Evolutionary conservation across 441 rosid species (phyloP), one percentile per base, ranked within the genome.

Genomic region (Arabidopsis lyrata): DNA sequence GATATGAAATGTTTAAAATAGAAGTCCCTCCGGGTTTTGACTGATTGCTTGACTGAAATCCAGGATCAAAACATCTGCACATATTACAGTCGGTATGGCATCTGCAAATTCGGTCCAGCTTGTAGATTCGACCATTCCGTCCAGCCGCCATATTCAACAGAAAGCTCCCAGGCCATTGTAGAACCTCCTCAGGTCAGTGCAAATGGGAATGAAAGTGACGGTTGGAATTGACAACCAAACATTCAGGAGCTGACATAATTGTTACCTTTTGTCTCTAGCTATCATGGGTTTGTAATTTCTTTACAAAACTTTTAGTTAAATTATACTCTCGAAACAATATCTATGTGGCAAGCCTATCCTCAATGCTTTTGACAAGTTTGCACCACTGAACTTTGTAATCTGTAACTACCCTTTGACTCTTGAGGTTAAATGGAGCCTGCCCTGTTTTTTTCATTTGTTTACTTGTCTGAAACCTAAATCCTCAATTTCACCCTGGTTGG

Each of bases 101-200:
- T 91, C 70, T 93, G 98, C 89, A 93, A 91, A 81, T 96, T 83
- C 8, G 99, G 98, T 11, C 98, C 95, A 54, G 90, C 92, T 18
- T 93, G 99, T 81, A 96, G 83, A 82, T 96, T 87, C 60, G 87
- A 91, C 86, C 99, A 96, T 82, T 87, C 98, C 6, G 18, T 22
- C 10, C 80, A 70, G 62, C 62, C 6, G 3, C 13, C 64, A 5
- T 45, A 44, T 36, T 5, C 70, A 1, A 16, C 66, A n/a, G 61
- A 31, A 63, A 52, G 62, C 80, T 56, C 76, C 39, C 55, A 38
- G n/a, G 49, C 48, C 1, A 38, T 57, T 12, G 59, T 14, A 39
- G 80, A 76, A 64, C 54, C 66, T 70, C 60, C 66, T 63, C 66
- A 63, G 53, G 61, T 18, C 7, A 47, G 47, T 14, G 47, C 22